Evolutionary conservation across 805 yeast species (phyloP).

Genomic region (Nakazawaea laoshanensis): DNA sequence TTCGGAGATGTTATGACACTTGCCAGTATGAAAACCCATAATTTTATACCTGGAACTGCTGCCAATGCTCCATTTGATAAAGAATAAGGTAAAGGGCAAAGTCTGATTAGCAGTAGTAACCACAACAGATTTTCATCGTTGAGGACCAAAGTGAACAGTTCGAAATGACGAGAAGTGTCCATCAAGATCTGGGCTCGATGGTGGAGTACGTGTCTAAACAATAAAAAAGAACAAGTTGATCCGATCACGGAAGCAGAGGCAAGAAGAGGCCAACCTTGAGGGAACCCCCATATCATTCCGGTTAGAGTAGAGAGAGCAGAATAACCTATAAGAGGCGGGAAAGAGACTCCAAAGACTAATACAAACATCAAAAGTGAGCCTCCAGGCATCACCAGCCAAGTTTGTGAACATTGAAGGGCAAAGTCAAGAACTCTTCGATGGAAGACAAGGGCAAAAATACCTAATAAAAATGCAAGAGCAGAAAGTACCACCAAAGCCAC

Average conservation of each 20-base stretch:
- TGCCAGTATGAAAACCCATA: constrained; percentile 58
- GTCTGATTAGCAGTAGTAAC: constrained; percentile 61
- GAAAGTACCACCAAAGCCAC: neutral
- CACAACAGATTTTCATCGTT: constrained; percentile 62
- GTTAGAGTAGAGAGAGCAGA: constrained; percentile 54
- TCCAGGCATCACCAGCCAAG: constrained; percentile 28
- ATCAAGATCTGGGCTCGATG: constrained; percentile 55
- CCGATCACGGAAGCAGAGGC: constrained; percentile 66
- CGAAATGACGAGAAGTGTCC: constrained; percentile 51
- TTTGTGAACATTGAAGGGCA: constrained; percentile 34
- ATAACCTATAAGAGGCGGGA: constrained; percentile 89
- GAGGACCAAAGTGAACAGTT: constrained; percentile 67
- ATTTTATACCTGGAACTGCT: constrained; percentile 68
- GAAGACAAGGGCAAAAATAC: constrained; percentile 18
- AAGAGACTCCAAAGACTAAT: constrained; percentile 59
- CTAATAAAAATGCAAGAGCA: neutral
- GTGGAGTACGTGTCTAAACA: constrained; percentile 52
- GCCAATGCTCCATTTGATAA: constrained; percentile 89
- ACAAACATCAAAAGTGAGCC: constrained; percentile 40
- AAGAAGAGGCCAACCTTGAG: constrained; percentile 69
- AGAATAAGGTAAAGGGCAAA: constrained; percentile 92
- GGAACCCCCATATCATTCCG: constrained; percentile 80
- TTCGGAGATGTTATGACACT: constrained; percentile 77
- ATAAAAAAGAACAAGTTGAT: constrained; percentile 62
- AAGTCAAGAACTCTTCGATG: constrained; percentile 26